phyloP scores from a whole-genome alignment of 495 filamentous ascomycete species.

The Podospora conica region DNA sequence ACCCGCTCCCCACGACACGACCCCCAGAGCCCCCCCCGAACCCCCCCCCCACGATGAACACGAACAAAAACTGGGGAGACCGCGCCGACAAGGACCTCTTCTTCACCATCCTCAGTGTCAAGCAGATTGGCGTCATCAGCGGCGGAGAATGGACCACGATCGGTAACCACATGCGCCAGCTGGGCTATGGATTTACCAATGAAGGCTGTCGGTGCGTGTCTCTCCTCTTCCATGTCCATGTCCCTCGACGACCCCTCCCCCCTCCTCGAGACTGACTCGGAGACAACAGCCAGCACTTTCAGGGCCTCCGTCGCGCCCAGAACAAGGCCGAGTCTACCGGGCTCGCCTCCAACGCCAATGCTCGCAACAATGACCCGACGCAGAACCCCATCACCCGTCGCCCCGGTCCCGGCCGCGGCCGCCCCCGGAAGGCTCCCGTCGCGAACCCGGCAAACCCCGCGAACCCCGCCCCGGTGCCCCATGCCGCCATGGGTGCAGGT shows the following conservation, averaged over 20 bases:
- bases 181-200: constrained; percentile 50
- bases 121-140: constrained; percentile 50
- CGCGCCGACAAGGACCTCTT: constrained; percentile 49
- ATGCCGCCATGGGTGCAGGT: neutral
- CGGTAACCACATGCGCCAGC: constrained; percentile 43
- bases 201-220: constrained; percentile 47
- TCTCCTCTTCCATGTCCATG: neutral
- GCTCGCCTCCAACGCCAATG: constrained; percentile 8
- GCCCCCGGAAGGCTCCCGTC: constrained; percentile 35
- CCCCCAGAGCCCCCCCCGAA: neutral
- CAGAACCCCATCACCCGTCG: constrained; percentile 45
- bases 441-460: constrained; percentile 8
- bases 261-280: constrained; percentile 1
- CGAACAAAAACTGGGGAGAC: constrained; percentile 51
- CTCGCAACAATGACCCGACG: constrained; percentile 37
- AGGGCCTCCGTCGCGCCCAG: constrained; percentile 43
- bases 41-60: constrained; percentile 11
- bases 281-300: constrained; percentile 42
- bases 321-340: constrained; percentile 37
- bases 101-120: constrained; percentile 49
- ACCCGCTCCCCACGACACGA: constrained; percentile 10
- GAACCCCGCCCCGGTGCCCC: constrained; percentile 1
- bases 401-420: constrained; percentile 43
- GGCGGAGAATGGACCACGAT: constrained; percentile 48
- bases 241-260: neutral